Evolutionary conservation across 2,329 filamentous ascomycete genomes (phyloP).

Genomic region (Fusarium poae): DNA sequence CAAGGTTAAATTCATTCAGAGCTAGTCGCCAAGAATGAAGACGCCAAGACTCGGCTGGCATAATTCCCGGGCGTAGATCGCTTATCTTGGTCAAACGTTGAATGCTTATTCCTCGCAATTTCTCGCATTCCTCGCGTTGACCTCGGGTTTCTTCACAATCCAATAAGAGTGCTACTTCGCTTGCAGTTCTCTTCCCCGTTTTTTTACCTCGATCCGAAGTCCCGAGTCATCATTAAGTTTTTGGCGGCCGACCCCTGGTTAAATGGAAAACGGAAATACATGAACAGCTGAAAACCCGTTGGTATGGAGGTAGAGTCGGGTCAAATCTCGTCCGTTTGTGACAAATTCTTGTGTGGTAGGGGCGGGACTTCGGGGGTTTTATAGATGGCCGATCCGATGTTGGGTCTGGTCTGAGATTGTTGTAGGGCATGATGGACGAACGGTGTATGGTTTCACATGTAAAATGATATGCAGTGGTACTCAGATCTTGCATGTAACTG

Average conservation of each 20-base stretch:
- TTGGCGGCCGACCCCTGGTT: conserved; percentile 42
- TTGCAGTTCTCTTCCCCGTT: background rate
- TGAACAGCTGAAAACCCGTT: background rate
- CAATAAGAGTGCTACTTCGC: background rate
- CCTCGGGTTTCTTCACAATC: conserved; percentile 3
- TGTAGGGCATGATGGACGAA: background rate
- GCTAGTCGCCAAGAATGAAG: conserved; percentile 1
- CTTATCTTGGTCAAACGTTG: conserved; percentile 12
- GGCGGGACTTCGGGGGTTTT: conserved; percentile 32
- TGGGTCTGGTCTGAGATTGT: background rate
- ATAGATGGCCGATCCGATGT: conserved; percentile 28
- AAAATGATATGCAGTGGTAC: background rate
- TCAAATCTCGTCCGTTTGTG: conserved; percentile 26
- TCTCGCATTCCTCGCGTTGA: conserved; percentile 25
- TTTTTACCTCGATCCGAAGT: background rate
- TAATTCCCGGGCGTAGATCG: conserved; percentile 32
- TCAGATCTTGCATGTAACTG: background rate
- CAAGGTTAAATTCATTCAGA: conserved; percentile 18
- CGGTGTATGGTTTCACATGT: background rate
- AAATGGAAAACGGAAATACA: background rate
- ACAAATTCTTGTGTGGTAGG: background rate
- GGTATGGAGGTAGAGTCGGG: conserved; percentile 4
- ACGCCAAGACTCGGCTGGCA: conserved; percentile 22
- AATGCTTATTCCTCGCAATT: conserved; percentile 24
- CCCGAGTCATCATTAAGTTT: background rate